Percentiles rank a stretch among this genome's conserved stretches.
phyloP scores from a whole-genome alignment of 2,329 filamentous ascomycete species.

The Hymenoscyphus fraxineus region DNA sequence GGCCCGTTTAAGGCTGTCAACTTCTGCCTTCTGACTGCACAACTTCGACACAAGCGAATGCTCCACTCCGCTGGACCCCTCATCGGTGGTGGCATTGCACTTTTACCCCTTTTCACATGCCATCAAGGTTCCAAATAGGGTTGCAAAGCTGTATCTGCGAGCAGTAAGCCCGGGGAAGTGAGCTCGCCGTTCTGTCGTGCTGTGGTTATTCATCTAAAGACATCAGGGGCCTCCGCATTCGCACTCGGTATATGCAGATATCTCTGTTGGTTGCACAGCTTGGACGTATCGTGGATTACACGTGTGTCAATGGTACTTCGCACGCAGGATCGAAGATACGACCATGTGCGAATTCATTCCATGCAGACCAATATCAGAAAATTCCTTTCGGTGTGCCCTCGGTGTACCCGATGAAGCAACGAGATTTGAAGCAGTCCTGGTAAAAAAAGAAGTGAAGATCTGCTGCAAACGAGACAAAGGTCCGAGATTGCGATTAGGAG shows the following conservation, averaged over 20 bases:
- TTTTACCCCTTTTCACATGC: neutral
- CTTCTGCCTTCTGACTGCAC: neutral
- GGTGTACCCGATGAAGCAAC: neutral
- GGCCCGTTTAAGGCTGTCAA: neutral
- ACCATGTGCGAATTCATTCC: neutral
- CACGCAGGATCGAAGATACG: neutral
- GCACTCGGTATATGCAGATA: neutral
- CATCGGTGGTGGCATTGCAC: neutral
- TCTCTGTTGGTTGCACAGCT: neutral
- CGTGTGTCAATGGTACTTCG: neutral
- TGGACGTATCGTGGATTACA: neutral
- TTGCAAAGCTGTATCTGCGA: neutral
- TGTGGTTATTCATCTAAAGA: neutral
- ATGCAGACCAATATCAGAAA: neutral
- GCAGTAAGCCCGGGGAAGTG: neutral
- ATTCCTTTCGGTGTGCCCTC: neutral
- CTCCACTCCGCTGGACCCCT: neutral
- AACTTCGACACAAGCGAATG: neutral
- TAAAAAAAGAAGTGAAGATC: too few species aligned
- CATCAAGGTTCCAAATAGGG: neutral
- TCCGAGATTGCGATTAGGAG: too few species aligned
- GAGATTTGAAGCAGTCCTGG: neutral
- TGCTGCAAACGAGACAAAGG: too few species aligned
- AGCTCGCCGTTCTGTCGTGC: neutral
- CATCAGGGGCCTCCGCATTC: neutral